A percentile compares a stretch with the other conserved stretches of the same genome.
phyloP scores from a whole-genome alignment of 2,329 filamentous ascomycete species.

The Eutypella sp. region DNA sequence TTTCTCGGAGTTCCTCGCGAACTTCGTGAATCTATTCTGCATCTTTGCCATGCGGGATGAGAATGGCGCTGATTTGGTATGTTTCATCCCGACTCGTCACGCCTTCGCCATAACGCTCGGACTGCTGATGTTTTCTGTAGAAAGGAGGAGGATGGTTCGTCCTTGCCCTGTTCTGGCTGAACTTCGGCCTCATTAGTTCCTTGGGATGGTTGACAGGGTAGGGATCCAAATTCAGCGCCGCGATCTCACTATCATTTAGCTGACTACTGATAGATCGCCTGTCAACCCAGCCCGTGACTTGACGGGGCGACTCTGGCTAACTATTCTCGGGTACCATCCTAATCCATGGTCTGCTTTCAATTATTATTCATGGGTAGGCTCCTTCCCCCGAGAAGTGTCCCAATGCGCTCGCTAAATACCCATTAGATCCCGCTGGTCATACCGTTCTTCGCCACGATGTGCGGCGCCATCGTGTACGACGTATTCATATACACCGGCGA shows the following conservation, averaged over 20 bases:
- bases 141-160: slow-evolving; percentile 52
- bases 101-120: background rate
- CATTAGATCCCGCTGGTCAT: slow-evolving; percentile 64
- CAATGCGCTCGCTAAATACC: background rate
- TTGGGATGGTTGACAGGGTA: slow-evolving; percentile 75
- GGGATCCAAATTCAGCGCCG: no score
- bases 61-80: slow-evolving; percentile 21
- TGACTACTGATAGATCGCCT: slow-evolving; percentile 22
- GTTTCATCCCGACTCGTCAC: background rate
- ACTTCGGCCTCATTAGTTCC: slow-evolving; percentile 68
- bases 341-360: slow-evolving; percentile 60
- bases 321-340: slow-evolving; percentile 65
- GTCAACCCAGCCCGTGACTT: slow-evolving; percentile 72
- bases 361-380: slow-evolving; percentile 67
- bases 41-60: slow-evolving; percentile 64
- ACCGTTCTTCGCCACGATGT: slow-evolving; percentile 59
- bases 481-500: slow-evolving; percentile 63
- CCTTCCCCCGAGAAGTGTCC: background rate
- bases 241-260: background rate
- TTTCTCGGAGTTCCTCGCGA: slow-evolving; percentile 68
- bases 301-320: slow-evolving; percentile 61
- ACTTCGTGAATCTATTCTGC: slow-evolving; percentile 62
- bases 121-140: slow-evolving; percentile 27
- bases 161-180: slow-evolving; percentile 63
- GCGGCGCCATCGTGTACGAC: slow-evolving; percentile 65